Percentiles rank a stretch among this genome's conserved stretches.
Evolutionary conservation across 2,329 filamentous ascomycete species (phyloP).

Genomic region (Exophiala dermatitidis): DNA sequence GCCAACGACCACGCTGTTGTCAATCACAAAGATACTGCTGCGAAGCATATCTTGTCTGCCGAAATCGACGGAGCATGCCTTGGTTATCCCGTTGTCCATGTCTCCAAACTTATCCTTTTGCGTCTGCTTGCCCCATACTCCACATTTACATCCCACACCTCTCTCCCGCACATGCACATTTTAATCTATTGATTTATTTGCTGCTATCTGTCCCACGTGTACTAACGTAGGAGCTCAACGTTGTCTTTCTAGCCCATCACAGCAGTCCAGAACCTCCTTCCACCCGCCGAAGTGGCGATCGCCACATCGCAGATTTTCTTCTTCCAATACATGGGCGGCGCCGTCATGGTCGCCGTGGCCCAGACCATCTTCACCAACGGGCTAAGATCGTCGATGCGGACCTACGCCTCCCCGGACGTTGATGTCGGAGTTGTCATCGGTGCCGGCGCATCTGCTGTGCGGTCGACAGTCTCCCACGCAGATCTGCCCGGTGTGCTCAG

Average conservation of each 20-base stretch:
- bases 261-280: constrained; percentile 23
- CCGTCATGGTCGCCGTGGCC: constrained; percentile 23
- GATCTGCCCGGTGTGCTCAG: constrained; percentile 8
- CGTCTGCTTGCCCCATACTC: neutral
- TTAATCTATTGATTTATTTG: too few relatives aligned
- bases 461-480: constrained; percentile 11
- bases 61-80: too few relatives aligned
- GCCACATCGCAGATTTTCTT: constrained; percentile 25
- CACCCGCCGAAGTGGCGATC: constrained; percentile 20
- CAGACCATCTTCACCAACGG: constrained; percentile 24
- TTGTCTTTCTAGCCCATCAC: constrained; percentile 13
- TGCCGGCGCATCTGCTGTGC: constrained; percentile 19
- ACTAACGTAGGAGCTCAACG: neutral
- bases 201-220: too few relatives aligned
- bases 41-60: too few relatives aligned
- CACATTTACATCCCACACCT: neutral
- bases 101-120: neutral
- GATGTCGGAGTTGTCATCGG: constrained; percentile 15
- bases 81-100: too few relatives aligned
- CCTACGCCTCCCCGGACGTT: constrained; percentile 8
- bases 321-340: constrained; percentile 25
- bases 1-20: neutral
- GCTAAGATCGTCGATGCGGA: constrained; percentile 12
- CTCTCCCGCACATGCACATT: too few relatives aligned
- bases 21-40: neutral